Percentiles rank a stretch among this genome's conserved stretches.
Evolutionary conservation across 345 rosid genomes (phyloP).

Genomic region (Moricandia moricandioides): DNA sequence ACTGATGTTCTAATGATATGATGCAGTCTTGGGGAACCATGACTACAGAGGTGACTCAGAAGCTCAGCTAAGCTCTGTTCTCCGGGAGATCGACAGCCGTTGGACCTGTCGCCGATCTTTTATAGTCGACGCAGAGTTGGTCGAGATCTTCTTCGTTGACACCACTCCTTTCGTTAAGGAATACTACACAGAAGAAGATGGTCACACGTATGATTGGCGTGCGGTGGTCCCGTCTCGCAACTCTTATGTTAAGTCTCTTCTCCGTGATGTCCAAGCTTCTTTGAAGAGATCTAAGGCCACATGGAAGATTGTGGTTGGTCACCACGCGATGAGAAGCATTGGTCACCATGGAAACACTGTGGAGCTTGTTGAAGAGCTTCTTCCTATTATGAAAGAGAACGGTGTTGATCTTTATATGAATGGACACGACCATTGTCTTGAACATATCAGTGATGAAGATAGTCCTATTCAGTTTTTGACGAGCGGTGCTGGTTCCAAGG

Average conservation of each 20-base stretch:
- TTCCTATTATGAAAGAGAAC: slow-evolving; percentile 45
- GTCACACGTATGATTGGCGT: slow-evolving; percentile 64
- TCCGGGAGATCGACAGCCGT: slow-evolving; percentile 55
- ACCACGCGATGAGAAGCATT: slow-evolving; percentile 66
- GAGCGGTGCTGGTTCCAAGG: slow-evolving; percentile 76
- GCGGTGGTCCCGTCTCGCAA: slow-evolving; percentile 54
- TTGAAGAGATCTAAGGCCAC: slow-evolving; percentile 48
- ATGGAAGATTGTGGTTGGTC: slow-evolving; percentile 82
- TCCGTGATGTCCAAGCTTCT: slow-evolving; percentile 49
- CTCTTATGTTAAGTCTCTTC: slow-evolving; percentile 40
- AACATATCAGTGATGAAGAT: slow-evolving; percentile 51
- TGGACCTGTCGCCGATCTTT: slow-evolving; percentile 78
- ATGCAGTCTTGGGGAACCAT: slow-evolving; percentile 67
- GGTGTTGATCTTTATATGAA: slow-evolving; percentile 68
- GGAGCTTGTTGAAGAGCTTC: slow-evolving; percentile 51
- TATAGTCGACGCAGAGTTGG: slow-evolving; percentile 55
- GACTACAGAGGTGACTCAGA: slow-evolving; percentile 72
- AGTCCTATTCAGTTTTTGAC: slow-evolving; percentile 55
- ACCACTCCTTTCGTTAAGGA: slow-evolving; percentile 69
- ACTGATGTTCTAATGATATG: background rate
- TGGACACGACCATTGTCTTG: slow-evolving; percentile 68
- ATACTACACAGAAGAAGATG: slow-evolving; percentile 48
- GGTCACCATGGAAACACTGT: slow-evolving; percentile 67
- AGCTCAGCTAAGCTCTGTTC: slow-evolving; percentile 61
- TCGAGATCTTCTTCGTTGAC: slow-evolving; percentile 66